Evolutionary conservation across 1,139 yeast genomes (phyloP).

Genomic region (Meyerozyma elateridarum): DNA sequence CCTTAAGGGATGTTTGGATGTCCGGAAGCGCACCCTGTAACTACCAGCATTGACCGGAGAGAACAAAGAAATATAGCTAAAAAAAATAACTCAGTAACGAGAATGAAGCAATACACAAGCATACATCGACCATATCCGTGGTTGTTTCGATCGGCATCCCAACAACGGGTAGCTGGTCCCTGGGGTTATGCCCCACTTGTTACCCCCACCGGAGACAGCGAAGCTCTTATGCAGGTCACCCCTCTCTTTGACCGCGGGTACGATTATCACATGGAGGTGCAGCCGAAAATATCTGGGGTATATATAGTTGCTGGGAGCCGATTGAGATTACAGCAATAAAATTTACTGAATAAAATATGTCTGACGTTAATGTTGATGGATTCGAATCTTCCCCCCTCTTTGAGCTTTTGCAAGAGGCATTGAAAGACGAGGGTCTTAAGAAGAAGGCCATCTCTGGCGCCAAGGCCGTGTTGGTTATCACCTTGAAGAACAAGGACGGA

Average conservation of each 20-base stretch:
- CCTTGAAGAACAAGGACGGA: conserved; percentile 65
- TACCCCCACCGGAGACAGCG: conserved; percentile 1
- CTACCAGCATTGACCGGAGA: too few relatives aligned
- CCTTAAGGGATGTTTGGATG: too few relatives aligned
- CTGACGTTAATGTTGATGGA: conserved; percentile 42
- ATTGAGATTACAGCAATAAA: neutral
- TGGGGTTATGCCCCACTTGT: too few relatives aligned
- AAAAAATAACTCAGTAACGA: too few relatives aligned
- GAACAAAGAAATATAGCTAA: too few relatives aligned
- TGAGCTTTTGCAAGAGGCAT: conserved; percentile 36
- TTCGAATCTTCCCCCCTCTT: conserved; percentile 47
- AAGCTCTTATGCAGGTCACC: conserved; percentile 4
- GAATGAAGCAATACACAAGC: too few relatives aligned
- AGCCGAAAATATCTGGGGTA: conserved; percentile 2
- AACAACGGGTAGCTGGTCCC: too few relatives aligned
- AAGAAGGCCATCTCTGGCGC: conserved; percentile 47
- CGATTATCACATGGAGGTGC: conserved; percentile 1
- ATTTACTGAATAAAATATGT: too few relatives aligned
- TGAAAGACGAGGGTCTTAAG: conserved; percentile 35
- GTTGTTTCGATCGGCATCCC: too few relatives aligned
- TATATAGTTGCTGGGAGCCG: conserved; percentile 1
- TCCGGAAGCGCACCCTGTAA: too few relatives aligned
- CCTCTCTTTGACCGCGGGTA: conserved; percentile 4
- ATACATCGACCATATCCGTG: too few relatives aligned
- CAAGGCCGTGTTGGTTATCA: conserved; percentile 62